Conservation (phyloP, 805 yeast species). For the Naumovozyma baii region DNA sequence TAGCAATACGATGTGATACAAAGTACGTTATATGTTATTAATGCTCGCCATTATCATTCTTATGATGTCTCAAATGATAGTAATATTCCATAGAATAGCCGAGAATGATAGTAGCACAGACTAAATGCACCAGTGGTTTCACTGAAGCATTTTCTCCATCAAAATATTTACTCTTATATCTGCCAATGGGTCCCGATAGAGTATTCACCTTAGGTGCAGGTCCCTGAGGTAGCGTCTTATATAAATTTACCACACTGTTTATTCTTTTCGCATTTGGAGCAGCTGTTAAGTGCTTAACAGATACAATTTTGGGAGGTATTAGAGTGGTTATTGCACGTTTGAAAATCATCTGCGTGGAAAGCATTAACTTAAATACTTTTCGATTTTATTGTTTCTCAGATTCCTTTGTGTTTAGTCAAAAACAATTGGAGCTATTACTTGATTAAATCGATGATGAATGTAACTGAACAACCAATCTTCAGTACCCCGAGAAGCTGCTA, state of each 20-base stretch:
- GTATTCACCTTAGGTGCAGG: slow-evolving; percentile 58
- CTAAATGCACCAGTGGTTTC: slow-evolving; percentile 71
- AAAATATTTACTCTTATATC: slow-evolving; percentile 79
- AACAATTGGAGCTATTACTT: too few species aligned
- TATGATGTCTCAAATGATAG: slow-evolving; percentile 69
- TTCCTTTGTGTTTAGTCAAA: too few species aligned
- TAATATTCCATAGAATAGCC: slow-evolving; percentile 92
- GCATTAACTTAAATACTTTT: too few species aligned
- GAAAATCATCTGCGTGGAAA: slow-evolving; percentile 57
- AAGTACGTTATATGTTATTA: slow-evolving; percentile 3
- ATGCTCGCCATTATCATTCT: slow-evolving; percentile 37
- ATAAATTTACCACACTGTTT: slow-evolving; percentile 88
- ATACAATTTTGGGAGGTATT: slow-evolving; percentile 98
- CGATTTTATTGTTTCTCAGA: too few species aligned
- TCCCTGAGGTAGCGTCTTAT: slow-evolving; percentile 94
- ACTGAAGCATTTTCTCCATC: slow-evolving; percentile 79
- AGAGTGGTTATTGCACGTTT: slow-evolving; percentile 92
- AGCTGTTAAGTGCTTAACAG: slow-evolving; percentile 88
- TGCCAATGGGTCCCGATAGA: slow-evolving; percentile 43
- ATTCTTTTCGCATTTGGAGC: slow-evolving; percentile 96
- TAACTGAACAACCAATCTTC: too few species aligned
- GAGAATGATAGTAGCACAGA: slow-evolving; percentile 53
- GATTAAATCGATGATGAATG: too few species aligned
- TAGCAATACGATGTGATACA: too few species aligned
- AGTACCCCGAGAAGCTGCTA: background rate